Evolutionary conservation across 2,329 filamentous ascomycete species (phyloP).

Genomic region (Ustulina deusta): DNA sequence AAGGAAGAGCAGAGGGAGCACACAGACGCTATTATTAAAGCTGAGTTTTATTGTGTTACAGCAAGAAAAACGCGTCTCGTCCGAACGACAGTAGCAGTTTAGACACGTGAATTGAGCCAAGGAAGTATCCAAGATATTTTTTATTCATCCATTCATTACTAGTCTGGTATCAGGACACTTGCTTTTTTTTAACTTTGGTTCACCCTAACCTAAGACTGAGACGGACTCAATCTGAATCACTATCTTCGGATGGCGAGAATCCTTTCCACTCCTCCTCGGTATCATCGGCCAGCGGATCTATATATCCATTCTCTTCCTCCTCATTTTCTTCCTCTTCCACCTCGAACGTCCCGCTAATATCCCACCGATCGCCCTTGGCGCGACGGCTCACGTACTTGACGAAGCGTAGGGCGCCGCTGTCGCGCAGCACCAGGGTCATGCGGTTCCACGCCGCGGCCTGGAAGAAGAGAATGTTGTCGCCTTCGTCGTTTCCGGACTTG

Average conservation of each 20-base stretch:
- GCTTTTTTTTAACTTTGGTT: not conserved
- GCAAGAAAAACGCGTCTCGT: not conserved
- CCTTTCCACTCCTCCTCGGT: conserved; percentile 70
- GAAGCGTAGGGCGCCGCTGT: conserved; percentile 88
- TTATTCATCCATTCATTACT: conserved; percentile 20
- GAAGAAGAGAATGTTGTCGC: conserved; percentile 76
- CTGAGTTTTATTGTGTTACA: not conserved
- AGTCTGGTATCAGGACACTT: conserved; percentile 19
- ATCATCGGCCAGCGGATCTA: conserved; percentile 55
- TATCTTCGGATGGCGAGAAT: conserved; percentile 58
- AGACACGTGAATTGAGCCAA: too few relatives aligned
- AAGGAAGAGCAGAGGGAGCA: conserved; percentile 5
- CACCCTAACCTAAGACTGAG: not conserved
- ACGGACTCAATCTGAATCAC: conserved; percentile 44
- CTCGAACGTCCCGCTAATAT: conserved; percentile 83
- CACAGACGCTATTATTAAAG: not conserved
- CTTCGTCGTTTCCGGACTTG: conserved; percentile 80
- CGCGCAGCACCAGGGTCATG: conserved; percentile 88
- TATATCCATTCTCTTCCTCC: conserved; percentile 54
- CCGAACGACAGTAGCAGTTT: not conserved
- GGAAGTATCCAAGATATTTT: not conserved
- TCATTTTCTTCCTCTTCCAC: conserved; percentile 69
- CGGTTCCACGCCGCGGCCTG: conserved; percentile 84
- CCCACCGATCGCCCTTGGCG: conserved; percentile 92
- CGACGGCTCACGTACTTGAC: conserved; percentile 92